Percentiles rank a stretch among this genome's conserved stretches.
These are phyloP conservation scores for Suillus plorans DNA, from an alignment of 768 basidiomycete genomes.

Conservation along the genomic window DNA sequence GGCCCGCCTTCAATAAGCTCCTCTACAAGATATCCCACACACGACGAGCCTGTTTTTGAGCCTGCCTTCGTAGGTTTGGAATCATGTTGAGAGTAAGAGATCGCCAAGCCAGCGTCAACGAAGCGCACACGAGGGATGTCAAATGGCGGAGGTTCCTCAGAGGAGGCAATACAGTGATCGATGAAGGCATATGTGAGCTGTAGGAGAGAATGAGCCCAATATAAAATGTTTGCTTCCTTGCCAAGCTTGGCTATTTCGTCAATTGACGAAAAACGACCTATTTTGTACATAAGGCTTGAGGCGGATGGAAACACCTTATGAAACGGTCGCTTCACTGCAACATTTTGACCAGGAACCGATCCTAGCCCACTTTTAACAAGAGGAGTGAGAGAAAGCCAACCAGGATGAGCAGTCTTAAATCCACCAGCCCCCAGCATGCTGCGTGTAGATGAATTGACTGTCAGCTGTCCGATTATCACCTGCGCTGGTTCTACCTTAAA, in stretches of 20 bases:
- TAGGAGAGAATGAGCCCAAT: constrained; percentile 12
- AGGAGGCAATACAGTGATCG: neutral
- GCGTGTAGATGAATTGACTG: neutral
- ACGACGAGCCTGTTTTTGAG: neutral
- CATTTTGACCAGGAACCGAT: neutral
- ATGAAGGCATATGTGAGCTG: constrained; percentile 11
- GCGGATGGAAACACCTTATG: neutral
- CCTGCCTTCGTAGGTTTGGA: neutral
- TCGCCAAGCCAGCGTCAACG: constrained; percentile 8
- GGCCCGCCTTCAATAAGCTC: constrained; percentile 3
- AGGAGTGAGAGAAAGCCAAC: neutral
- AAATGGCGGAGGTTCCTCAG: constrained; percentile 2
- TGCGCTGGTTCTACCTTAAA: neutral
- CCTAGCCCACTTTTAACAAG: neutral
- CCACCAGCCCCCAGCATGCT: neutral
- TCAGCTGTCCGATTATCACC: neutral
- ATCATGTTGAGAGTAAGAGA: neutral
- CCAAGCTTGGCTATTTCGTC: constrained; percentile 6
- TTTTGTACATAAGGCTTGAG: neutral
- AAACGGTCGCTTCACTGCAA: constrained; percentile 3
- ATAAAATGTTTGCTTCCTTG: constrained; percentile 12
- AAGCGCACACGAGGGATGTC: constrained; percentile 11
- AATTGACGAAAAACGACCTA: neutral
- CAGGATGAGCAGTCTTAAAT: constrained; percentile 6
- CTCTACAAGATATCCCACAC: constrained; percentile 8